Percentiles rank a stretch among this genome's conserved stretches.
Conservation (phyloP, 148 eudicot species). For the Arctostaphylos glauca region DNA sequence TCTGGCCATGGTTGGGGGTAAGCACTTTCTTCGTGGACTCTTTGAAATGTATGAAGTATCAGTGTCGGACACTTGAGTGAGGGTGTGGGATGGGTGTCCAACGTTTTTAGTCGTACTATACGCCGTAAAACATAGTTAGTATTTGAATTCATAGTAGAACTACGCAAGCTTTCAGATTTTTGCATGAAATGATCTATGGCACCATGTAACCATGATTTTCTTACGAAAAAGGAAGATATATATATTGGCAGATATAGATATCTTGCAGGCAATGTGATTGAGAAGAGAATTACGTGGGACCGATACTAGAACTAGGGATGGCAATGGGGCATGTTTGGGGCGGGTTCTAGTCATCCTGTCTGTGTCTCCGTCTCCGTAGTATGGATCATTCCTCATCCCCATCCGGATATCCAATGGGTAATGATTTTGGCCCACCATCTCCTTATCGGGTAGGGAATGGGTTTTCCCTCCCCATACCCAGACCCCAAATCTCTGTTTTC, state of each 20-base stretch:
- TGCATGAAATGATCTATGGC: not conserved
- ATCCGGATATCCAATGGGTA: too few species aligned
- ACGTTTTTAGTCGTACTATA: slow-evolving; percentile 15
- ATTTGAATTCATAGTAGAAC: not conserved
- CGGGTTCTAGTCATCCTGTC: too few species aligned
- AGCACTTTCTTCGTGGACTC: not conserved
- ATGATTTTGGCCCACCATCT: too few species aligned
- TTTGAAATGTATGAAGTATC: not conserved
- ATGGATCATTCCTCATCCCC: too few species aligned
- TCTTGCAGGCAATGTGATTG: not conserved
- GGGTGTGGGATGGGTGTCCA: slow-evolving; percentile 34
- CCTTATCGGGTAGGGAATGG: too few species aligned
- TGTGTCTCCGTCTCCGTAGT: too few species aligned
- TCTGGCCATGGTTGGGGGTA: slow-evolving; percentile 55
- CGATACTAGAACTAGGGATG: not conserved
- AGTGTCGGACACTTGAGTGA: not conserved
- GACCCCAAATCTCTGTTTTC: too few species aligned
- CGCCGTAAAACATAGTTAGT: not conserved
- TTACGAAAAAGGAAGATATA: not conserved
- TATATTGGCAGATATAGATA: not conserved
- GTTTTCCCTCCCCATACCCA: too few species aligned
- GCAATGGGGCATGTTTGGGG: too few species aligned
- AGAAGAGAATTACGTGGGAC: not conserved
- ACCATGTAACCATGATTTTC: not conserved
- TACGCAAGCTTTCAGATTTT: not conserved